Percentiles rank a stretch among this genome's conserved stretches.
Evolutionary conservation across 129 eudicot species (phyloP).

Genomic region (Flaveria bidentis): DNA sequence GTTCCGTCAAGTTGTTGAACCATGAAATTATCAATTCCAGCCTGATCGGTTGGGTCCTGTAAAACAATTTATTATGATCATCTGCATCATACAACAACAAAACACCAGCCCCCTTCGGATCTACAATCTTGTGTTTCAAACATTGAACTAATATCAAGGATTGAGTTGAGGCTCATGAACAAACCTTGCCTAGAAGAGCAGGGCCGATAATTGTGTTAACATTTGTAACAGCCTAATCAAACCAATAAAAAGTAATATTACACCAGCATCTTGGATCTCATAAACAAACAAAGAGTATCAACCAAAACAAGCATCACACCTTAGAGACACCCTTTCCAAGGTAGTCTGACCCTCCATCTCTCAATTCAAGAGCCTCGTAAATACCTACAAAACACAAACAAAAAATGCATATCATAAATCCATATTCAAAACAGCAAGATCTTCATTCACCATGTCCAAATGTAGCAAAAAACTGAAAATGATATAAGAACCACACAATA

Average conservation of each 20-base stretch:
- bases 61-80: not conserved
- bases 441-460: not conserved
- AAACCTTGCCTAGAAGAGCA: constrained; percentile 93
- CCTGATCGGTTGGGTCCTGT: constrained; percentile 84
- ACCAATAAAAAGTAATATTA: not conserved
- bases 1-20: constrained; percentile 95
- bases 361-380: constrained; percentile 93
- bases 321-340: constrained; percentile 97
- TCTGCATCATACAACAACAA: not conserved
- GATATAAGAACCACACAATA: not conserved
- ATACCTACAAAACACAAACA: constrained; percentile 46
- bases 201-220: constrained; percentile 89
- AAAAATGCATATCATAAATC: not conserved
- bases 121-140: not conserved
- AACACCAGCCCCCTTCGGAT: not conserved
- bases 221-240: constrained; percentile 75
- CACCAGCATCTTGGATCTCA: constrained; percentile 15
- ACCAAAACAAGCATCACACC: constrained; percentile 40
- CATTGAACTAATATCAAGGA: not conserved
- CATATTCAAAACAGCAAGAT: not conserved
- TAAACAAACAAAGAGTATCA: constrained; percentile 9
- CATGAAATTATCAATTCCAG: constrained; percentile 82
- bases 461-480: not conserved
- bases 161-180: constrained; percentile 18
- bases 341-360: constrained; percentile 97